Conservation (phyloP, 352 stramenopile genomes). For the Aphanomyces stellatus region DNA sequence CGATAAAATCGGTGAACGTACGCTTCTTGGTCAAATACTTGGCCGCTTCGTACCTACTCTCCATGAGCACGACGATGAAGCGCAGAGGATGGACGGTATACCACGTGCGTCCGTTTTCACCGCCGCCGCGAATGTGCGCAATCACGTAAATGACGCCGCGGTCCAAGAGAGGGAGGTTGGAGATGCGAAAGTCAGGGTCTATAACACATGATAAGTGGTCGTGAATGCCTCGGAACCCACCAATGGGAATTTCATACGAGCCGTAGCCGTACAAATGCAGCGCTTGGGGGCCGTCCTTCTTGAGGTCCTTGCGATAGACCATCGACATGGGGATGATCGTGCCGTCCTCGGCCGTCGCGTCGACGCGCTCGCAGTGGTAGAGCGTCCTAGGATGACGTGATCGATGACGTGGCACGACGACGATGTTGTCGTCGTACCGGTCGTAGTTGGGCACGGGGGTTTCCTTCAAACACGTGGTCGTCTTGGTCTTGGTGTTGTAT, state of each 20-base stretch:
- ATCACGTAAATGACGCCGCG: conserved; percentile 95
- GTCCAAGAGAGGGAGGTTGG: conserved; percentile 91
- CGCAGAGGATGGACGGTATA: conserved; percentile 36
- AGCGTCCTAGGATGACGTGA: conserved; percentile 21
- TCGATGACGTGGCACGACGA: not conserved
- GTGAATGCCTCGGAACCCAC: not conserved
- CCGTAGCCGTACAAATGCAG: conserved; percentile 95
- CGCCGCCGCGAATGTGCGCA: conserved; percentile 95
- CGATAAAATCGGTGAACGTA: conserved; percentile 96
- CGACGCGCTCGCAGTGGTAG: conserved; percentile 89
- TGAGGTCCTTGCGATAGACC: conserved; percentile 65
- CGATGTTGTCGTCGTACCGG: conserved; percentile 25
- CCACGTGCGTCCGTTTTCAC: conserved; percentile 96
- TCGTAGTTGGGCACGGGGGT: conserved; percentile 91
- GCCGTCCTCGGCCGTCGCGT: conserved; percentile 80
- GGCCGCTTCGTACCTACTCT: conserved; percentile 67
- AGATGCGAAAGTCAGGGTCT: conserved; percentile 87
- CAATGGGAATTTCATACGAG: conserved; percentile 90
- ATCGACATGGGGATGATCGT: conserved; percentile 77
- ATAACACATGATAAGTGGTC: not conserved
- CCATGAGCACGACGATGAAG: not conserved
- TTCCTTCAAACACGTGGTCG: conserved; percentile 85
- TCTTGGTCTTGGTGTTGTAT: conserved; percentile 57
- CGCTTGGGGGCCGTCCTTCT: conserved; percentile 38
- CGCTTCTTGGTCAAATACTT: conserved; percentile 98